phyloP scores from a whole-genome alignment of 495 filamentous ascomycete genomes.

The Penicillium tannophilum region DNA sequence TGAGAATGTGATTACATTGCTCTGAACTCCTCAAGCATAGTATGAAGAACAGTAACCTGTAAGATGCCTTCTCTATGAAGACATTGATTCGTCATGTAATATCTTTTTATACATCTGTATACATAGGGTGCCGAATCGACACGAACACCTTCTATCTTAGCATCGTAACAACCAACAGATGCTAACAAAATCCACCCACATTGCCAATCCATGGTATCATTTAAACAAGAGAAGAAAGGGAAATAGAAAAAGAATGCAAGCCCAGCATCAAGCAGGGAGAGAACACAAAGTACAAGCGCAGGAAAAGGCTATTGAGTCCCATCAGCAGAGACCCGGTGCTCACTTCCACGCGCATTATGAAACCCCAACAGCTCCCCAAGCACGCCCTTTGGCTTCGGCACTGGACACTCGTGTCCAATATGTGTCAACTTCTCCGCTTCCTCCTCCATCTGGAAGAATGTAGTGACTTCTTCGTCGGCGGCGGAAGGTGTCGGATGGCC shows the following conservation, averaged over 20 bases:
- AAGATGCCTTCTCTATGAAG: neutral
- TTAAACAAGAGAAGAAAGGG: conserved; percentile 25
- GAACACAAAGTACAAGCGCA: conserved; percentile 2
- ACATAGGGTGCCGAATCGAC: neutral
- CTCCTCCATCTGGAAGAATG: conserved; percentile 49
- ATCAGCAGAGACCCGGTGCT: conserved; percentile 17
- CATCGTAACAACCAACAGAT: neutral
- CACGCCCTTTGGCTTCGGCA: conserved; percentile 79
- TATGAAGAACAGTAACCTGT: neutral
- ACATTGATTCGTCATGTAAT: neutral
- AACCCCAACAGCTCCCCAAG: conserved; percentile 77
- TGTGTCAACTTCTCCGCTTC: conserved; percentile 42
- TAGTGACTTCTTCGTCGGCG: conserved; percentile 46
- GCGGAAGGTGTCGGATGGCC: conserved; percentile 22
- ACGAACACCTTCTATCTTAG: neutral
- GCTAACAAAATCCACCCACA: conserved; percentile 15
- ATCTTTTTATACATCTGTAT: conserved; percentile 4
- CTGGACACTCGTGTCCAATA: conserved; percentile 63
- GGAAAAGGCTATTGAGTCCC: conserved; percentile 14
- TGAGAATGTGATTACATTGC: neutral
- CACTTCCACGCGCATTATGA: conserved; percentile 20
- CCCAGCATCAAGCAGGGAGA: conserved; percentile 8
- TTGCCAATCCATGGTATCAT: conserved; percentile 35
- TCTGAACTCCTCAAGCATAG: neutral
- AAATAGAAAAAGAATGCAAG: conserved; percentile 20